Conservation (phyloP, 225 moss, liverwort and hornwort genomes). For the Straminergon stramineum region DNA sequence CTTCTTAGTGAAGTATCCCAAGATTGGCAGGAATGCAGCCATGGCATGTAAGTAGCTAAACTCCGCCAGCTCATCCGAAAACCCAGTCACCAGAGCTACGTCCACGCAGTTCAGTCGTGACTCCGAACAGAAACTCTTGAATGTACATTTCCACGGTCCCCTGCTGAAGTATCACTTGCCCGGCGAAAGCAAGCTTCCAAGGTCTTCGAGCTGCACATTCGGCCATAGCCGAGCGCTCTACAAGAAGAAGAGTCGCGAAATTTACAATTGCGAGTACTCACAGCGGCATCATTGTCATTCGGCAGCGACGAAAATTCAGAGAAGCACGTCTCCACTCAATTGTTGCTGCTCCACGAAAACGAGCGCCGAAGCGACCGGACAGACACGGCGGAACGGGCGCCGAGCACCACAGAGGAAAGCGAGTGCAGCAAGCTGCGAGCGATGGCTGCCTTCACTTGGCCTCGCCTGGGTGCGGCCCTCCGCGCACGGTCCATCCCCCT, state of each 20-base stretch:
- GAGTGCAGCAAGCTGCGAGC: background rate
- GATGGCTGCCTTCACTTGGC: background rate
- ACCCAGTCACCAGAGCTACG: too few relatives aligned
- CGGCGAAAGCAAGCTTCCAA: background rate
- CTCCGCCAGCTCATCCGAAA: too few relatives aligned
- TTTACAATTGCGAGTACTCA: background rate
- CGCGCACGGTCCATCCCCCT: background rate
- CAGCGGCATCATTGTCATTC: background rate
- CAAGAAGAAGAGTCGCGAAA: background rate
- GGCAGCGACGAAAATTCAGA: constrained; percentile 10
- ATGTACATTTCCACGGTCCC: background rate
- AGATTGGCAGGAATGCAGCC: background rate
- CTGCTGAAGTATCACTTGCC: background rate
- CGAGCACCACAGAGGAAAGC: background rate
- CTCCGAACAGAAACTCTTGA: background rate
- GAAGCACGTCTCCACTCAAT: background rate
- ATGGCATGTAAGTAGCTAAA: background rate
- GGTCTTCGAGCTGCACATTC: background rate
- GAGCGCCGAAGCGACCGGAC: background rate
- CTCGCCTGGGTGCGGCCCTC: constrained; percentile 8
- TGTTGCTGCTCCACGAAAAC: background rate
- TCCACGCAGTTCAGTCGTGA: background rate
- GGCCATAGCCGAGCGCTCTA: background rate
- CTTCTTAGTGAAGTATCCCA: background rate
- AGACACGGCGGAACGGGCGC: background rate